Conservation (phyloP, 306 rosid genomes). For the Cyamopsis tetragonoloba region DNA sequence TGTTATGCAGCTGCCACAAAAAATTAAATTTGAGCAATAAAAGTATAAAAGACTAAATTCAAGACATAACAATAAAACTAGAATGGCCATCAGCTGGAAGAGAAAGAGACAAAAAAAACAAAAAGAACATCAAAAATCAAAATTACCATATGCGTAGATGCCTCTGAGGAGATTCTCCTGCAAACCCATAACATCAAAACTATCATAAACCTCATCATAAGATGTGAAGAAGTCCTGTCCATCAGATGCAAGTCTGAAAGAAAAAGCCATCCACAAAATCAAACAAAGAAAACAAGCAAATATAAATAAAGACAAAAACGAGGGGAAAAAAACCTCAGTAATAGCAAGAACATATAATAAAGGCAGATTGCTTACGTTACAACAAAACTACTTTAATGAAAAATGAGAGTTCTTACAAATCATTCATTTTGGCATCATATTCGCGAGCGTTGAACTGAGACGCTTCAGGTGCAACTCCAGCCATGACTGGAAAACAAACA, state of each 20-base stretch:
- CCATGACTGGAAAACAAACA: constrained; percentile 53
- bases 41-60: neutral
- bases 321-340: neutral
- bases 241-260: constrained; percentile 54
- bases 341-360: neutral
- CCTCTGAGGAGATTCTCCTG: constrained; percentile 81
- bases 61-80: neutral
- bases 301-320: neutral
- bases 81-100: neutral
- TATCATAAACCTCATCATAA: constrained; percentile 64
- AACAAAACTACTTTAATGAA: neutral
- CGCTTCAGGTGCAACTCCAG: constrained; percentile 58
- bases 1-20: neutral
- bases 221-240: constrained; percentile 66
- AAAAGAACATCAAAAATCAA: neutral
- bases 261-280: constrained; percentile 1
- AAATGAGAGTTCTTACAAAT: constrained; percentile 44
- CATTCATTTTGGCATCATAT: constrained; percentile 56
- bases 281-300: neutral
- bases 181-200: constrained; percentile 74
- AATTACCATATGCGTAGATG: constrained; percentile 65
- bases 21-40: neutral
- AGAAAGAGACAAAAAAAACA: neutral
- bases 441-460: constrained; percentile 58
- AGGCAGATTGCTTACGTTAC: neutral